phyloP scores from a whole-genome alignment of 2,329 filamentous ascomycete genomes.

The Ophiobolus disseminans region DNA sequence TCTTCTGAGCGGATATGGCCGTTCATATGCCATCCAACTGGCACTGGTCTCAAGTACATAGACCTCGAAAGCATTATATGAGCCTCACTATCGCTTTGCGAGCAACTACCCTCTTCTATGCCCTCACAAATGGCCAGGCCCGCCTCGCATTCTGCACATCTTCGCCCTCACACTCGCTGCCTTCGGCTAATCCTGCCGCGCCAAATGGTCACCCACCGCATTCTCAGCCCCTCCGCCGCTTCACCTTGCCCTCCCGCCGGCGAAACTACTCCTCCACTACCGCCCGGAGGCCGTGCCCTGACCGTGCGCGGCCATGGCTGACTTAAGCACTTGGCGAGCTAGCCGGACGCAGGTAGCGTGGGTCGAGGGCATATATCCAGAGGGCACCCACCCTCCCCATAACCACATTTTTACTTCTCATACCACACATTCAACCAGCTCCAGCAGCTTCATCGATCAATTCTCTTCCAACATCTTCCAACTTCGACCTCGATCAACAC shows the following conservation, averaged over 20 bases:
- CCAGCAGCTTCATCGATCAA: neutral
- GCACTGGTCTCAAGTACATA: too few species aligned
- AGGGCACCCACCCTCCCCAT: neutral
- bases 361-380: too few species aligned
- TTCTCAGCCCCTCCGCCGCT: neutral
- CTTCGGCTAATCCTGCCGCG: slow-evolving; percentile 10
- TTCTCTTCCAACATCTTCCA: neutral
- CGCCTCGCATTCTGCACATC: neutral
- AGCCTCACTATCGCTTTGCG: too few species aligned
- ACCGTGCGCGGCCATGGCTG: too few species aligned
- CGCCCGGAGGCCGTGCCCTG: too few species aligned
- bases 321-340: too few species aligned
- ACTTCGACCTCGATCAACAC: slow-evolving; percentile 1
- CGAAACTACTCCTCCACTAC: neutral
- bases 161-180: slow-evolving; percentile 3
- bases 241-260: slow-evolving; percentile 7
- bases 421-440: neutral
- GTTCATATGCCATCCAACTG: too few species aligned
- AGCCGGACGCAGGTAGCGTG: too few species aligned
- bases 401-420: neutral
- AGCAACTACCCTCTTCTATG: neutral
- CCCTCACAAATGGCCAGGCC: neutral
- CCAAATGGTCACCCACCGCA: neutral
- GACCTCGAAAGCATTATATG: too few species aligned
- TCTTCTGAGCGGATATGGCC: too few species aligned